These are phyloP conservation scores for Leptodermis oblonga DNA, from an alignment of 257 asterid species.

Conservation along the genomic window DNA sequence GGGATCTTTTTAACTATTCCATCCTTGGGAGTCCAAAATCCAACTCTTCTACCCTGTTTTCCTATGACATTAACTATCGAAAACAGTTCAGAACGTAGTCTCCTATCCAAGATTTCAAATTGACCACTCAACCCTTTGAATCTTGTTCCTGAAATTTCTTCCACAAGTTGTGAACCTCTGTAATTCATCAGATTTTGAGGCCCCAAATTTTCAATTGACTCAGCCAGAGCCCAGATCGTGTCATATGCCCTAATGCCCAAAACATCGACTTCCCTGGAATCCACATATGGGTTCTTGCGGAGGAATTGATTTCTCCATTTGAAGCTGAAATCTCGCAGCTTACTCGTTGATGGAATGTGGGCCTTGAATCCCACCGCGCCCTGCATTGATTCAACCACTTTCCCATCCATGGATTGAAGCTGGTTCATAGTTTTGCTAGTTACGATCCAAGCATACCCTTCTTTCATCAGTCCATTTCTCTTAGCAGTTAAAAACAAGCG, in stretches of 20 bases:
- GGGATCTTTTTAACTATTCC: constrained; percentile 24
- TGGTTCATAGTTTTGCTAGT: no score
- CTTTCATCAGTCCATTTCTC: constrained; percentile 32
- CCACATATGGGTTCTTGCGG: constrained; percentile 8
- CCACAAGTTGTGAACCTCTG: constrained; percentile 1
- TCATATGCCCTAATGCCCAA: constrained; percentile 42
- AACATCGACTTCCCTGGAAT: constrained; percentile 15
- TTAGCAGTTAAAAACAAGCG: constrained; percentile 27
- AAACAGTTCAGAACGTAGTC: constrained; percentile 23
- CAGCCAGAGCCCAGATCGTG: constrained; percentile 32
- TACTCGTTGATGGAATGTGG: constrained; percentile 25
- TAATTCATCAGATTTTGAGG: background rate
- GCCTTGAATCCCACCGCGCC: no score
- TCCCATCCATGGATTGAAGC: no score
- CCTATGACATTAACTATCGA: no score
- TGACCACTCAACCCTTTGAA: constrained; percentile 29
- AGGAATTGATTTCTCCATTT: constrained; percentile 32
- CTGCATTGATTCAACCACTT: no score
- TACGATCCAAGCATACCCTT: constrained; percentile 46
- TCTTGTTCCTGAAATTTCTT: background rate
- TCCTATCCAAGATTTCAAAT: constrained; percentile 22
- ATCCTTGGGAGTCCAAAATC: constrained; percentile 33
- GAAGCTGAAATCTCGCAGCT: constrained; percentile 17
- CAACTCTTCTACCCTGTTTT: constrained; percentile 28
- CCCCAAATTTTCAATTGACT: constrained; percentile 26